Base-by-base conservation (phyloP, 345 rosid genomes). In the Hypericum androsaemum region DNA sequence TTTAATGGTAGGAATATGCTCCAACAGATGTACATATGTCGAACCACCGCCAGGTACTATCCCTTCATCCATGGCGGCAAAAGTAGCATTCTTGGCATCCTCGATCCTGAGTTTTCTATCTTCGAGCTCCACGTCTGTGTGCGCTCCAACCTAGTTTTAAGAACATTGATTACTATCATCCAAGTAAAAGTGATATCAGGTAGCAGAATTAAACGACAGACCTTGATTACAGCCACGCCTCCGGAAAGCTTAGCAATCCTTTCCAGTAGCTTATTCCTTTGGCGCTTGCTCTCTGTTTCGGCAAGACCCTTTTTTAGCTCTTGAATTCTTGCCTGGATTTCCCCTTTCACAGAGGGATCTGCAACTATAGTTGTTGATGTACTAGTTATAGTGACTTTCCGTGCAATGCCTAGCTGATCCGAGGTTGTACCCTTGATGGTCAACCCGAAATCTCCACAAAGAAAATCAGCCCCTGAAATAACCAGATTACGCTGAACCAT, bases 11-110 rank as follows among this genome's bases (percentile, higher is more conserved):
- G 79, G 75, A 41, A 68, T 66, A 44, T 67, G 74, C 57, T 79
- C 75, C 37, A 72, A 73, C 16, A 89, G 88, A 76, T 89, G 97
- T 28, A 84, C 63, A 66, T 80, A 86, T n/a, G 83, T 55, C 7
- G 90, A 86, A 68, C 96, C 96, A 57, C 94, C 96, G 46, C 97
- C 97, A 39, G 97, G 95, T 38, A 84, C 87, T 59, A 86, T 72
- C 52, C 97, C 94, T 73, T 86, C 94, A 47, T 82, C 75, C 79
- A 89, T 76, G 48, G 97, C 97, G 59, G 97, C 94, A 71, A 80
- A 86, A 38, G 97, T 87, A 32, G 95, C 88, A 36, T 86, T 79
- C 71, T 89, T 89, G 5, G 95, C 88, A 67, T 89, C 94, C 65
- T 84, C 95, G 53, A 89, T 75, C 67, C 83, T 82, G 59, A 86